phyloP scores from a whole-genome alignment of 768 basidiomycete genomes.

The Scleroderma citrinum region DNA sequence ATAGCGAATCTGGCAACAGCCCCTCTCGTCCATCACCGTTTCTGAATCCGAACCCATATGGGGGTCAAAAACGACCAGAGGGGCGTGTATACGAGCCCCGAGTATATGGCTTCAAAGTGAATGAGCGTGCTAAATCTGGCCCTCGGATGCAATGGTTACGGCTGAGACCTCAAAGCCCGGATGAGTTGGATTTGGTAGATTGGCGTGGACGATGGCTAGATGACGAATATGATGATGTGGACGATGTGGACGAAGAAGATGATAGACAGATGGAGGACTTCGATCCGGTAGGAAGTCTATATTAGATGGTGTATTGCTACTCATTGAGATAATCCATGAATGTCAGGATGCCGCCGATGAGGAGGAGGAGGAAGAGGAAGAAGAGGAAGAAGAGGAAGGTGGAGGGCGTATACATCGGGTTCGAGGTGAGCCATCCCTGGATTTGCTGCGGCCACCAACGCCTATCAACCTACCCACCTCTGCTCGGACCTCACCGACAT shows the following conservation, averaged over 20 bases:
- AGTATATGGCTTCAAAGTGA: slow-evolving; percentile 98
- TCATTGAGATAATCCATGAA: slow-evolving; percentile 1
- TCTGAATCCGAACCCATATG: slow-evolving; percentile 82
- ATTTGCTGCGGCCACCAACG: slow-evolving; percentile 34
- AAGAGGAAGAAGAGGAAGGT: slow-evolving; percentile 30
- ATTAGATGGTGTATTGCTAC: neutral
- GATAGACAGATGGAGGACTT: slow-evolving; percentile 85
- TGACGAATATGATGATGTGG: slow-evolving; percentile 67
- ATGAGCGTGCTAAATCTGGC: slow-evolving; percentile 89
- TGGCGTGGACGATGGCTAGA: slow-evolving; percentile 87
- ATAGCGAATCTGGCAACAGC: slow-evolving; percentile 44
- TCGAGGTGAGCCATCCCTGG: slow-evolving; percentile 33
- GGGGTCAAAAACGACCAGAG: slow-evolving; percentile 82
- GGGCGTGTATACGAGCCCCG: slow-evolving; percentile 85
- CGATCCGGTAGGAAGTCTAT: slow-evolving; percentile 53
- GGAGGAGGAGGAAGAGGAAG: slow-evolving; percentile 55
- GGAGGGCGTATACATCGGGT: slow-evolving; percentile 22
- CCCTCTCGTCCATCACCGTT: slow-evolving; percentile 53
- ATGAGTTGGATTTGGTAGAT: slow-evolving; percentile 83
- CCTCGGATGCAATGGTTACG: slow-evolving; percentile 98
- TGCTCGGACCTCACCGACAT: slow-evolving; percentile 48
- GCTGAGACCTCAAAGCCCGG: slow-evolving; percentile 71
- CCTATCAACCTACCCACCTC: slow-evolving; percentile 38
- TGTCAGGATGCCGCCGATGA: slow-evolving; percentile 46
- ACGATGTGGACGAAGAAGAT: slow-evolving; percentile 42